Evolutionary conservation across 2,329 filamentous ascomycete genomes (phyloP).

Genomic region (Myriangium duriaei): DNA sequence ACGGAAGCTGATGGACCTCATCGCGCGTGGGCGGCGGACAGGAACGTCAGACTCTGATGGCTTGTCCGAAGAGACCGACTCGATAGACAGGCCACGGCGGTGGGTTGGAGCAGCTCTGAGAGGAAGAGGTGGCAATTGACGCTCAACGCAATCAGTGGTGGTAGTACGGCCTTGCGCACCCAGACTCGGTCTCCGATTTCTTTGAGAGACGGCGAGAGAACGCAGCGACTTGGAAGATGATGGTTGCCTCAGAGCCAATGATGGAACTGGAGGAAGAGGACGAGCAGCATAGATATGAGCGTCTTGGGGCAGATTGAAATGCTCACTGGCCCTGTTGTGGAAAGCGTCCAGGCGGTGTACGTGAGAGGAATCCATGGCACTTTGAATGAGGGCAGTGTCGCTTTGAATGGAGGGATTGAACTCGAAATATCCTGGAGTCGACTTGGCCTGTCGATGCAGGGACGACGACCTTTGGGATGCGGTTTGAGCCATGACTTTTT

Average conservation of each 20-base stretch:
- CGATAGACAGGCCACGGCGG: slow-evolving; percentile 11
- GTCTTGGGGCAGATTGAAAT: slow-evolving; percentile 12
- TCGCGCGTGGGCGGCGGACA: slow-evolving; percentile 11
- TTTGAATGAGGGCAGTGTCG: slow-evolving; percentile 7
- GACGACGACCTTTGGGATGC: slow-evolving; percentile 8
- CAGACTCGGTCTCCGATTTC: slow-evolving; percentile 4
- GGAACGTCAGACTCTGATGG: slow-evolving; percentile 7
- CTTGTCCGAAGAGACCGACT: slow-evolving; percentile 8
- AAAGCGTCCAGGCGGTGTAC: slow-evolving; percentile 13
- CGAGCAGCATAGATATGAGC: slow-evolving; percentile 13
- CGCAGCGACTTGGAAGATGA: slow-evolving; percentile 12
- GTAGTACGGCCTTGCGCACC: slow-evolving; percentile 1
- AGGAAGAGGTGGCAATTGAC: slow-evolving; percentile 12
- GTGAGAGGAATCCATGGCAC: slow-evolving; percentile 9
- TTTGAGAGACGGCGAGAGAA: slow-evolving; percentile 8
- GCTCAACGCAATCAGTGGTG: slow-evolving; percentile 8
- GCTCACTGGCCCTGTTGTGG: slow-evolving; percentile 9
- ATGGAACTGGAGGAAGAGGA: slow-evolving; percentile 13
- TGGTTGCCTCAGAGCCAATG: slow-evolving; percentile 10
- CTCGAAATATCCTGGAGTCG: slow-evolving; percentile 10
- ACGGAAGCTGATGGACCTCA: slow-evolving; percentile 14
- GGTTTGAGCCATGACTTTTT: slow-evolving; percentile 9
- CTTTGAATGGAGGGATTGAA: slow-evolving; percentile 8
- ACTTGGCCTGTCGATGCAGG: slow-evolving; percentile 7
- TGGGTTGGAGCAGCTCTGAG: slow-evolving; percentile 10